Percentiles rank a stretch among this genome's conserved stretches.
Evolutionary conservation across 345 rosid species (phyloP).

Genomic region (Eucalyptus cloeziana): DNA sequence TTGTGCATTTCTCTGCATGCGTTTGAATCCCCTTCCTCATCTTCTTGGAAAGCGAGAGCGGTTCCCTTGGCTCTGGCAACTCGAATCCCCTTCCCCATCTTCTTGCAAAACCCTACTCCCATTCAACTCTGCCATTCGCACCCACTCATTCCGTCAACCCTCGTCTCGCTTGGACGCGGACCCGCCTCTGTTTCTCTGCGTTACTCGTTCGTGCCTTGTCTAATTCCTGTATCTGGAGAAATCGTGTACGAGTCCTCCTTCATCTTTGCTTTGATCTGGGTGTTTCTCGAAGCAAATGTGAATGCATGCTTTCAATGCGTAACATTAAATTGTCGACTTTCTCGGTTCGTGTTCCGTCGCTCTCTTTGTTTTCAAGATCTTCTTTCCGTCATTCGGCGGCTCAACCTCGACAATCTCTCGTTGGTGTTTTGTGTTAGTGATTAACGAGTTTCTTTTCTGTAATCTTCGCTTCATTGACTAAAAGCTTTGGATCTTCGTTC

Average conservation of each 20-base stretch:
- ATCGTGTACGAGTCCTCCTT: not conserved
- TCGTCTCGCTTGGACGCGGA: not conserved
- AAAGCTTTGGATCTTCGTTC: not conserved
- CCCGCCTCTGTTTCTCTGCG: not conserved
- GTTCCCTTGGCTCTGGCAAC: not conserved
- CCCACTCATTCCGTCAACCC: not conserved
- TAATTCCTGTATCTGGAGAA: not conserved
- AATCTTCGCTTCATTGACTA: not conserved
- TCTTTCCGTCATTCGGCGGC: not conserved
- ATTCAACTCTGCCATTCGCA: not conserved
- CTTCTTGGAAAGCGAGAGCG: not conserved
- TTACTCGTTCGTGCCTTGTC: not conserved
- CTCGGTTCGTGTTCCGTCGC: not conserved
- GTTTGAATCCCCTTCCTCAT: too few relatives aligned
- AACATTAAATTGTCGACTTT: not conserved
- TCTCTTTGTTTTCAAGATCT: not conserved
- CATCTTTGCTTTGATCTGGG: not conserved
- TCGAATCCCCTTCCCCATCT: not conserved
- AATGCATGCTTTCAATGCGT: not conserved
- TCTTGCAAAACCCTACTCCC: not conserved
- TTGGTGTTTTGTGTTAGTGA: not conserved
- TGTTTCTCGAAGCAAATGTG: conserved; percentile 15
- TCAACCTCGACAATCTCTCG: not conserved
- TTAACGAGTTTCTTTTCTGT: not conserved
- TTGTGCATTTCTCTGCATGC: not conserved